phyloP scores from a whole-genome alignment of 2,329 filamentous ascomycete genomes.

The Pseudogymnoascus sp. region DNA sequence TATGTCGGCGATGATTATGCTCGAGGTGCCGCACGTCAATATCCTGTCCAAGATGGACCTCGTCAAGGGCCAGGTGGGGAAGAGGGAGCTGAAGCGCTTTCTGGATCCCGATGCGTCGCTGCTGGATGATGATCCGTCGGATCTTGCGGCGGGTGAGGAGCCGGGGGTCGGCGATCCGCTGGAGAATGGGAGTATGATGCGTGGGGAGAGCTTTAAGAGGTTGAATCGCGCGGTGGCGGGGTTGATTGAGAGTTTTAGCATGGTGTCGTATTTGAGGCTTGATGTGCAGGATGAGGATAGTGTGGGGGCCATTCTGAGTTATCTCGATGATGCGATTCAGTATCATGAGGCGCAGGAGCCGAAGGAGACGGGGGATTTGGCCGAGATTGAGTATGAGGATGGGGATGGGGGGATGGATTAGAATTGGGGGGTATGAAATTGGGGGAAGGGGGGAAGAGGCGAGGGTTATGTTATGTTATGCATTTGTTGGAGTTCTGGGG shows the following conservation, averaged over 20 bases:
- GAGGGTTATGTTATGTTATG: background rate
- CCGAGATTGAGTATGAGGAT: constrained; percentile 46
- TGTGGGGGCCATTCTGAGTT: constrained; percentile 72
- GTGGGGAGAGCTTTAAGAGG: constrained; percentile 69
- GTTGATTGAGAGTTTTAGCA: constrained; percentile 93
- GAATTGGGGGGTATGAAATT: background rate
- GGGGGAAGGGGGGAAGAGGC: background rate
- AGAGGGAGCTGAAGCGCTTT: constrained; percentile 83
- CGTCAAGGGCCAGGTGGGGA: constrained; percentile 78
- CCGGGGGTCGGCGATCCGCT: constrained; percentile 44
- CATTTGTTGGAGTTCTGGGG: background rate
- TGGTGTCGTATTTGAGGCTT: constrained; percentile 90
- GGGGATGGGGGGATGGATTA: constrained; percentile 26
- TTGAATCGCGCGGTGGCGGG: constrained; percentile 83
- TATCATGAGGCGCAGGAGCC: constrained; percentile 92
- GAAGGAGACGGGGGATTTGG: constrained; percentile 60
- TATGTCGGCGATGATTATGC: constrained; percentile 98
- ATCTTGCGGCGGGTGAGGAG: constrained; percentile 30
- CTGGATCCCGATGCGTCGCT: constrained; percentile 76
- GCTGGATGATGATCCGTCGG: constrained; percentile 67
- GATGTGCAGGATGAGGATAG: constrained; percentile 90
- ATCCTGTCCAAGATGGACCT: constrained; percentile 97
- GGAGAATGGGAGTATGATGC: constrained; percentile 67
- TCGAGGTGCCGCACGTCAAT: constrained; percentile 94
- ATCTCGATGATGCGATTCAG: constrained; percentile 91